Evolutionary conservation across 805 yeast species (phyloP).

Genomic region (Torulaspora quercuum): DNA sequence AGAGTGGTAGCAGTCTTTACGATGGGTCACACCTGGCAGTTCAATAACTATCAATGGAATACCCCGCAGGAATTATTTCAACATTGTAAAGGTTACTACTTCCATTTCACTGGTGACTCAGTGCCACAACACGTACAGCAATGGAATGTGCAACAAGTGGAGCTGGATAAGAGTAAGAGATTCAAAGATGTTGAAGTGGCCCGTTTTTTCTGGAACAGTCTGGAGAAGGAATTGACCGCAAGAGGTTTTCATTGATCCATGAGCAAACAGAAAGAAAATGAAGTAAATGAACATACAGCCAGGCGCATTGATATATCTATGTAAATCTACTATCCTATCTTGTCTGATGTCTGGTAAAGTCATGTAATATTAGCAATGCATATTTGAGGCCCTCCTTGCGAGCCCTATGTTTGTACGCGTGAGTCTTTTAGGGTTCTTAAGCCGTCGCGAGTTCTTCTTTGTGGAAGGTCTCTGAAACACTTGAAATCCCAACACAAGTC

Average conservation of each 20-base stretch:
- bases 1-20: slow-evolving; percentile 93
- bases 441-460: slow-evolving; percentile 1
- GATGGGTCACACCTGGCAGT: slow-evolving; percentile 98
- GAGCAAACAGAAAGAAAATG: too few relatives aligned
- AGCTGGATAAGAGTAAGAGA: slow-evolving; percentile 75
- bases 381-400: not conserved
- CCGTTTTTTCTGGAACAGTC: slow-evolving; percentile 76
- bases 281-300: too few relatives aligned
- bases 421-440: too few relatives aligned
- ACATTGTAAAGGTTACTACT: slow-evolving; percentile 75
- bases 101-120: slow-evolving; percentile 73
- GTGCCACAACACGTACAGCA: slow-evolving; percentile 70
- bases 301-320: too few relatives aligned
- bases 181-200: slow-evolving; percentile 87
- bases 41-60: slow-evolving; percentile 77
- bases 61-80: slow-evolving; percentile 80
- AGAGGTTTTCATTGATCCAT: slow-evolving; percentile 51
- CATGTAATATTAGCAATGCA: too few relatives aligned
- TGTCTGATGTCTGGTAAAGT: too few relatives aligned
- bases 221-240: slow-evolving; percentile 68
- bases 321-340: too few relatives aligned
- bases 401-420: too few relatives aligned
- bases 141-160: slow-evolving; percentile 85
- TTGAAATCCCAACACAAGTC: too few relatives aligned
- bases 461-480: slow-evolving; percentile 7